Evolutionary conservation across 75 land plant species (phyloP).

Genomic region (Ceratopteris richardii): DNA sequence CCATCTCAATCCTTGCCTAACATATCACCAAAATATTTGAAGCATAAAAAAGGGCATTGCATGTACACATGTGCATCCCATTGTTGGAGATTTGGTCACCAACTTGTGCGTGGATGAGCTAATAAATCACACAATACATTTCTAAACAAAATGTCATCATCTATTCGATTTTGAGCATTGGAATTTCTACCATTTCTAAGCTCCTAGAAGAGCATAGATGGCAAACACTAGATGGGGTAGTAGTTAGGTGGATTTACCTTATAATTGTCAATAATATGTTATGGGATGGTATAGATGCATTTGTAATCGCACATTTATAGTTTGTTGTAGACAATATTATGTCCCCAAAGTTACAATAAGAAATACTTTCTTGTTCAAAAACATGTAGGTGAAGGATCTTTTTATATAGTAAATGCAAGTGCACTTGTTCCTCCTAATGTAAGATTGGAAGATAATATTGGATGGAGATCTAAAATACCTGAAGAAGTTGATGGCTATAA

Average conservation of each 20-base stretch:
- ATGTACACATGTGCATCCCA: too few relatives aligned
- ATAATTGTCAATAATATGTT: conserved; percentile 89
- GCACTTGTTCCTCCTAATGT: conserved; percentile 62
- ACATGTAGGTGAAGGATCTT: conserved; percentile 88
- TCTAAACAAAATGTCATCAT: too few relatives aligned
- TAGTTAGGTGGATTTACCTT: conserved; percentile 56
- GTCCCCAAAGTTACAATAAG: conserved; percentile 65
- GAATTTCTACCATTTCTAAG: neutral
- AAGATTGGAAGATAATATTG: conserved; percentile 5
- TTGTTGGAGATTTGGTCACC: too few relatives aligned
- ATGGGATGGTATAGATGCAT: conserved; percentile 84
- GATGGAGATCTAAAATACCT: conserved; percentile 27
- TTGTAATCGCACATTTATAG: conserved; percentile 80
- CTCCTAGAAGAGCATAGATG: conserved; percentile 8
- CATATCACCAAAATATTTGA: too few relatives aligned
- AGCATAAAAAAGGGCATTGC: too few relatives aligned
- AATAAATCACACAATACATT: too few relatives aligned
- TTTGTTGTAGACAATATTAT: conserved; percentile 40
- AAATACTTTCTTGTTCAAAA: conserved; percentile 62
- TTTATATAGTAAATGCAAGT: conserved; percentile 87
- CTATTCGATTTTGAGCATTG: too few relatives aligned
- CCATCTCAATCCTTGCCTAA: too few relatives aligned
- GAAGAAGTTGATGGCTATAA: conserved; percentile 49
- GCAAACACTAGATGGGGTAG: conserved; percentile 6
- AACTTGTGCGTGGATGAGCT: too few relatives aligned